Evolutionary conservation across 2,329 filamentous ascomycete species (phyloP), one percentile per base, ranked within the genome.

Genomic region (Neoascochyta sp.): DNA sequence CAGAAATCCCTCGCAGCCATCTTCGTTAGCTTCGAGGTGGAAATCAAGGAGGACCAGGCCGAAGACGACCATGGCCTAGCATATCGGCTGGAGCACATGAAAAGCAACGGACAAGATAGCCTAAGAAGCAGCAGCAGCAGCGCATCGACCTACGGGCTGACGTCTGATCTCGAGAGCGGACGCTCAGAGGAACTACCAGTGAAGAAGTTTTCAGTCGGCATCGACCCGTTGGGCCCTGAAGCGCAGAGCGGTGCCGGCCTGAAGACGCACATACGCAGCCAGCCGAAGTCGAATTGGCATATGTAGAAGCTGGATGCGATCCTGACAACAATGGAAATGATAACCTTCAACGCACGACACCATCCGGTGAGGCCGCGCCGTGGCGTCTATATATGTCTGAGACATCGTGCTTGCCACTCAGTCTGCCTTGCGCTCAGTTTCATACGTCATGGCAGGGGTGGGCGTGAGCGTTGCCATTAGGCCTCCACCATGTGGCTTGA

Each of bases 21-120:
- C 22, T 55, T 61, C 21, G 51, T 60, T 25, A 58, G 51, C 7
- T 53, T 48, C 35, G 56, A 63, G 28, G 51, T 64, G 14, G 36
- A 56, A 9, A 45, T 64, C 4, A 49, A 45, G 1, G 55, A 60
- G 18, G 52, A 58, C 14, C 48, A 41, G 8, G 29, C 47, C 6
- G 24, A 50, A 7, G 44, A 54, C 16, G 41, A 49, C 14, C 40
- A 45, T 9, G 52, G 54, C 10, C 34, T 52, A 5, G 39, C 45
- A 9, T 56, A 57, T 22, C 54, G 58, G 23, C 38, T 57, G 8
- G 51, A 57, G 18, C 41, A 56, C 24, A 44, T 32, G 6, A 42
- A 43, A 22, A 34, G 26, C 2, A 29, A 16, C 9, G 17, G 42
- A 1, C 26, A 41, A 1, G 32, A 26, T 3, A 59, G 54, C 19